phyloP scores from a whole-genome alignment of 768 basidiomycete genomes.

The Xerocomus potaroensis region DNA sequence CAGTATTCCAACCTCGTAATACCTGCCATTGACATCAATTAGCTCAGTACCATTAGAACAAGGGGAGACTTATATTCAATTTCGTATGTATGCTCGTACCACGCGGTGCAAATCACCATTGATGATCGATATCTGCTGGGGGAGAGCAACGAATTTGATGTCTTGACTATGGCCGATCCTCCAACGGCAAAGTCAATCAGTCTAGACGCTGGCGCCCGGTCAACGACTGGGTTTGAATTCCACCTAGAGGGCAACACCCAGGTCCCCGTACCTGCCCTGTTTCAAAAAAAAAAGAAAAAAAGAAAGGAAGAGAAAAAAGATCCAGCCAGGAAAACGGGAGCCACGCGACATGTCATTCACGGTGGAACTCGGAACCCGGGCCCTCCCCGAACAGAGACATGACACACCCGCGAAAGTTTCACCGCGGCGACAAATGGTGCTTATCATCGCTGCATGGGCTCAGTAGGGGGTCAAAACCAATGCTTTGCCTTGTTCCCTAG shows the following conservation, averaged over 20 bases:
- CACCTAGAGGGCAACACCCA: background rate
- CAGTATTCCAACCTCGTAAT: slow-evolving; percentile 22
- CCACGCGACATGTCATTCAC: slow-evolving; percentile 18
- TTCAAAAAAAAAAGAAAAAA: slow-evolving; percentile 9
- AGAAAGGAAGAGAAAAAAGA: too few relatives aligned
- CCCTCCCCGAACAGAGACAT: slow-evolving; percentile 7
- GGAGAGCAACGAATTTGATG: slow-evolving; percentile 17
- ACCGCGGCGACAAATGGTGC: background rate
- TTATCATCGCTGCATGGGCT: background rate
- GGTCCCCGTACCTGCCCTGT: slow-evolving; percentile 17
- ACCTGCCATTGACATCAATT: slow-evolving; percentile 12
- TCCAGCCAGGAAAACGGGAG: slow-evolving; percentile 3
- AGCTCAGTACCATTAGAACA: slow-evolving; percentile 4
- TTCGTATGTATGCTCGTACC: slow-evolving; percentile 7
- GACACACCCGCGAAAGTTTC: slow-evolving; percentile 24
- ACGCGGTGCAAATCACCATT: slow-evolving; percentile 11
- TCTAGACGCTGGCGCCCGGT: slow-evolving; percentile 20
- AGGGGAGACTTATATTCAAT: slow-evolving; percentile 17
- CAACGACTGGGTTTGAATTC: slow-evolving; percentile 19
- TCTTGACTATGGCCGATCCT: slow-evolving; percentile 15
- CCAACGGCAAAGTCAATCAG: slow-evolving; percentile 21
- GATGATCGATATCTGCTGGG: slow-evolving; percentile 11
- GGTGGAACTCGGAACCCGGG: slow-evolving; percentile 8
- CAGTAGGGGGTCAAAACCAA: too few relatives aligned
- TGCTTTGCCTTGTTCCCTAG: background rate